These are phyloP conservation scores for Mortierella sp. DNA, from an alignment of 371 early-diverging fungal genomes.

Conservation along the genomic window DNA sequence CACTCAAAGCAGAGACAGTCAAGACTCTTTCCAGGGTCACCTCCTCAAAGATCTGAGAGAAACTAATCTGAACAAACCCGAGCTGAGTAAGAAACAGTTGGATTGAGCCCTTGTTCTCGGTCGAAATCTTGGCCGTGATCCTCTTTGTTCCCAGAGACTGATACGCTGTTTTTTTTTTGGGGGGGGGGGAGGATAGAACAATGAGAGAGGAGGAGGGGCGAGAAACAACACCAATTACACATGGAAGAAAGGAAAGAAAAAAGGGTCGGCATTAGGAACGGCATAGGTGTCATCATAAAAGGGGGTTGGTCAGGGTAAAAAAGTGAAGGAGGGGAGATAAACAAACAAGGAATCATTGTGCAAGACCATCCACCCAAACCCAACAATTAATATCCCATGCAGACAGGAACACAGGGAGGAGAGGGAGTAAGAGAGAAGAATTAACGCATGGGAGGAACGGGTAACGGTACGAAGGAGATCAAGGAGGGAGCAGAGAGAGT, in stretches of 20 bases:
- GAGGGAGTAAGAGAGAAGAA: too few relatives aligned
- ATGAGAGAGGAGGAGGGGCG: not conserved
- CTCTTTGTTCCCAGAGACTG: slow-evolving; percentile 69
- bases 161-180: slow-evolving; percentile 58
- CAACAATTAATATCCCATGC: not conserved
- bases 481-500: not conserved
- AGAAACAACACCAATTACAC: not conserved
- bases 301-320: too few relatives aligned
- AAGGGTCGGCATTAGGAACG: not conserved
- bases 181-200: too few relatives aligned
- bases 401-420: too few relatives aligned
- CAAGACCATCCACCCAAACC: not conserved
- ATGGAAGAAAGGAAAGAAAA: not conserved
- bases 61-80: slow-evolving; percentile 75
- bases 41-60: slow-evolving; percentile 82
- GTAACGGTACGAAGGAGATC: not conserved
- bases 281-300: not conserved
- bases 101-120: slow-evolving; percentile 79
- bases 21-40: slow-evolving; percentile 73
- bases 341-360: not conserved
- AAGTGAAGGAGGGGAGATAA: not conserved
- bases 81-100: slow-evolving; percentile 79
- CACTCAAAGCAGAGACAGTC: not conserved
- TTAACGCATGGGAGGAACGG: not conserved
- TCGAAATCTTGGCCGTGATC: slow-evolving; percentile 86